A percentile compares a stretch with the other conserved stretches of the same genome.
These are phyloP conservation scores for Pseudonectria buxi DNA, from an alignment of 2,329 filamentous ascomycete genomes.

Conservation along the genomic window DNA sequence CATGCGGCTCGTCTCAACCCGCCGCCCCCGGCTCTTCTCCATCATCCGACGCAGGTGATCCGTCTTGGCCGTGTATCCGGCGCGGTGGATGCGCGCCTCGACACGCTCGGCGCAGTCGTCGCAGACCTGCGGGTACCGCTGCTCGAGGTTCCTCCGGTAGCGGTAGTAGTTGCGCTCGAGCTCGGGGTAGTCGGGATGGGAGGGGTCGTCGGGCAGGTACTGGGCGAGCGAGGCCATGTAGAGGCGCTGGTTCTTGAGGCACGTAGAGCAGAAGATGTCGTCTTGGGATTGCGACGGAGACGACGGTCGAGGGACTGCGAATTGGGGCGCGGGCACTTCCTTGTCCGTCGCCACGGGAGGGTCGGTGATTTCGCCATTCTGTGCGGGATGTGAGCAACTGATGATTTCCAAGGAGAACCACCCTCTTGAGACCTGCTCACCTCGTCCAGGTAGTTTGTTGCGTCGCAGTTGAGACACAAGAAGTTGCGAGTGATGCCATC, in stretches of 20 bases:
- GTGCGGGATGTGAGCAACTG: constrained; percentile 29
- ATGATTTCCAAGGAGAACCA: accelerated
- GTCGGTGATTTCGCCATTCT: constrained; percentile 87
- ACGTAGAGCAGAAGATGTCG: constrained; percentile 63
- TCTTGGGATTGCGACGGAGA: constrained; percentile 15
- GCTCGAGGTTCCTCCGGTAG: constrained; percentile 68
- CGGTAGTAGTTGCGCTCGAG: constrained; percentile 63
- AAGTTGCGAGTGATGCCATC: constrained; percentile 58
- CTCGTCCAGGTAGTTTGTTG: constrained; percentile 83
- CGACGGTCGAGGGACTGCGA: constrained; percentile 37
- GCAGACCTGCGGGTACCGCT: constrained; percentile 85
- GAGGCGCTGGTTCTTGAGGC: constrained; percentile 82
- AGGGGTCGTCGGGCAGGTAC: constrained; percentile 62
- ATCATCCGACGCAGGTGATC: constrained; percentile 72
- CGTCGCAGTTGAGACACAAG: constrained; percentile 71
- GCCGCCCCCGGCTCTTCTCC: constrained; percentile 49
- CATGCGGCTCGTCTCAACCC: constrained; percentile 16
- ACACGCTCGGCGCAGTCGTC: constrained; percentile 70
- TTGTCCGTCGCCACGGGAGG: constrained; percentile 57
- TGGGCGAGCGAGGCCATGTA: constrained; percentile 69
- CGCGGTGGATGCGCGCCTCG: constrained; percentile 58
- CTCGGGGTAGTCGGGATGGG: constrained; percentile 60
- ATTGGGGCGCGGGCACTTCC: constrained; percentile 37
- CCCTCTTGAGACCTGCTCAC: constrained; percentile 37
- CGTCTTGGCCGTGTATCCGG: constrained; percentile 77